These are phyloP conservation scores for Brassica cretica DNA, from an alignment of 345 rosid species.

Conservation along the genomic window DNA sequence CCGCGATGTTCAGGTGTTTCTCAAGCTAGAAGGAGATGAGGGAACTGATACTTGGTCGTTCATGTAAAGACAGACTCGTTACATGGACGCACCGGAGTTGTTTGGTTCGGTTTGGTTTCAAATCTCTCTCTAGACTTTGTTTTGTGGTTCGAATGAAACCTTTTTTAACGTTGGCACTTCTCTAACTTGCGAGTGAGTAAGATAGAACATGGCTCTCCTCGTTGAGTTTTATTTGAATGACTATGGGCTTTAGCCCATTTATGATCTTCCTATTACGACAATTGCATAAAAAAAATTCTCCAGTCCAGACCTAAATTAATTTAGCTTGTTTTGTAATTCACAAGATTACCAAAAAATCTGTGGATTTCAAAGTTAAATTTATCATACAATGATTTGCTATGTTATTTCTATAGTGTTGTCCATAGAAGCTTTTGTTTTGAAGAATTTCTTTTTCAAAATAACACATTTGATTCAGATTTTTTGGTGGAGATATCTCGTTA, in stretches of 20 bases:
- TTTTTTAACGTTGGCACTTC: constrained; percentile 2
- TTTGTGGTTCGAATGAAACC: constrained; percentile 9
- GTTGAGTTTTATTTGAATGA: constrained; percentile 21
- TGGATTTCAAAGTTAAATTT: background rate
- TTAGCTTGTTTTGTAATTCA: background rate
- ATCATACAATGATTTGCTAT: background rate
- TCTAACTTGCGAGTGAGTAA: constrained; percentile 16
- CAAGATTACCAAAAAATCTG: background rate
- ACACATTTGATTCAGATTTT: background rate
- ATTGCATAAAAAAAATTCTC: background rate
- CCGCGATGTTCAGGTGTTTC: constrained; percentile 14
- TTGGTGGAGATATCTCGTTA: constrained; percentile 6
- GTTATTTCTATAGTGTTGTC: background rate
- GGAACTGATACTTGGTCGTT: constrained; percentile 14
- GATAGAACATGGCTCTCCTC: constrained; percentile 8
- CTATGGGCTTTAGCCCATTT: constrained; percentile 6
- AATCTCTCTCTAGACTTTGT: background rate
- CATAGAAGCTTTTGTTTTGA: background rate
- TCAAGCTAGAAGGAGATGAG: constrained; percentile 9
- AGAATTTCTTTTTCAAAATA: background rate
- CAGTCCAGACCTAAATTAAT: background rate
- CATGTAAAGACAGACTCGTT: constrained; percentile 33
- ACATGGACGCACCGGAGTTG: constrained; percentile 18
- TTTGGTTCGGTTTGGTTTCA: constrained; percentile 35
- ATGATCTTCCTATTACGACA: background rate